A percentile compares a stretch with the other conserved stretches of the same genome.
These are phyloP conservation scores for Rhamnella rubrinervis DNA, from an alignment of 331 rosid species.

Conservation along the genomic window DNA sequence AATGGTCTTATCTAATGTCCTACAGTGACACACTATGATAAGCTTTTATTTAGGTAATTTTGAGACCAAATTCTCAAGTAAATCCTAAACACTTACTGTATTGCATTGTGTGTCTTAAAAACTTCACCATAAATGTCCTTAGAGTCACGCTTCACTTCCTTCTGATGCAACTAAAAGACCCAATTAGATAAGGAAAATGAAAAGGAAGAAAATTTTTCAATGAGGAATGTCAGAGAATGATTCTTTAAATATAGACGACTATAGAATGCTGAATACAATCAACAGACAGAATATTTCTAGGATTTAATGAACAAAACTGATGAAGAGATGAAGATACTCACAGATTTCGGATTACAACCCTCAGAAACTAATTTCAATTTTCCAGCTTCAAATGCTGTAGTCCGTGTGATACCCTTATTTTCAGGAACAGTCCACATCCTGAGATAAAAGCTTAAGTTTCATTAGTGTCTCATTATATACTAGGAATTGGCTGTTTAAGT, in stretches of 20 bases:
- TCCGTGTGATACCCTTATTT: conserved; percentile 54
- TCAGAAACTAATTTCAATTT: conserved; percentile 70
- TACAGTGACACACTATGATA: conserved; percentile 29
- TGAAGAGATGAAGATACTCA: conserved; percentile 32
- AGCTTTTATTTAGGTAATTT: not conserved
- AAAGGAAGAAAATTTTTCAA: conserved; percentile 11
- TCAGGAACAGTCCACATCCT: conserved; percentile 92
- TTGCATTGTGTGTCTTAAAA: conserved; percentile 65
- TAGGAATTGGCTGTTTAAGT: not conserved
- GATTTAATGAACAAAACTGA: not conserved
- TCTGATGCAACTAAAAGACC: conserved; percentile 60
- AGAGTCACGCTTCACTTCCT: conserved; percentile 67
- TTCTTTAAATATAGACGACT: not conserved
- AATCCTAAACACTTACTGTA: conserved; percentile 53
- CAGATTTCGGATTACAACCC: conserved; percentile 76
- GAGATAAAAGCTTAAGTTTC: conserved; percentile 23
- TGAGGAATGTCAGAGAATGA: conserved; percentile 11
- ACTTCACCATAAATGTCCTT: conserved; percentile 55
- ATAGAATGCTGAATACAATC: not conserved
- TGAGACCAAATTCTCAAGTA: not conserved
- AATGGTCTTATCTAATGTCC: conserved; percentile 87
- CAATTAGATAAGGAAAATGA: conserved; percentile 19
- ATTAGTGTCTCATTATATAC: conserved; percentile 13
- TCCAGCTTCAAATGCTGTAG: conserved; percentile 74
- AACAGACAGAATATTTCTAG: not conserved